A percentile compares a stretch with the other conserved stretches of the same genome.
Conservation (phyloP, 1,284 basidiomycete species). For the Phellopilus nigrolimitatus region DNA sequence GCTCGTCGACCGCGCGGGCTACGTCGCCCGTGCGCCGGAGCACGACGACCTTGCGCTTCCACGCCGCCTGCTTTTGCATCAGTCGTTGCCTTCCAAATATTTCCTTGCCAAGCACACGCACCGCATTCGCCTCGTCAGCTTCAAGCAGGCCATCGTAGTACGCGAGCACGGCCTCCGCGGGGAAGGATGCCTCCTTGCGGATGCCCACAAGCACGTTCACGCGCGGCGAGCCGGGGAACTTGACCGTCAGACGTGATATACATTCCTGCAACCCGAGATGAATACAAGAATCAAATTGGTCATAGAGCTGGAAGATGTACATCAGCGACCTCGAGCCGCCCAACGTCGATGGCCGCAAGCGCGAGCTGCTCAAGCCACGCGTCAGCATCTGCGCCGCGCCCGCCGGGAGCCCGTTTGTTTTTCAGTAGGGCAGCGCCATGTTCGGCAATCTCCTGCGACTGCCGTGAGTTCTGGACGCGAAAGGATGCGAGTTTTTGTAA, state of each 20-base stretch:
- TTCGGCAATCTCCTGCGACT: slow-evolving; percentile 69
- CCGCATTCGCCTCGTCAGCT: slow-evolving; percentile 71
- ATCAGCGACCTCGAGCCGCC: slow-evolving; percentile 74
- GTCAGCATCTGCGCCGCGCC: slow-evolving; percentile 69
- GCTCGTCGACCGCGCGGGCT: slow-evolving; percentile 66
- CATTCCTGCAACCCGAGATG: slow-evolving; percentile 44
- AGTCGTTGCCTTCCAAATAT: not conserved
- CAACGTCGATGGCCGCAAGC: slow-evolving; percentile 82
- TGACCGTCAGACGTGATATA: slow-evolving; percentile 58
- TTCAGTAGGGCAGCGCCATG: slow-evolving; percentile 57
- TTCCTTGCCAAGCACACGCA: slow-evolving; percentile 36
- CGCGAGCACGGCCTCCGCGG: slow-evolving; percentile 54
- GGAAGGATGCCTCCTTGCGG: slow-evolving; percentile 73
- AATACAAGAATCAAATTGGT: not conserved
- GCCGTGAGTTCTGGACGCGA: slow-evolving; percentile 58
- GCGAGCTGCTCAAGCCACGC: slow-evolving; percentile 85
- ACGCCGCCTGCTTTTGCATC: slow-evolving; percentile 51
- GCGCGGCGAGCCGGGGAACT: slow-evolving; percentile 81
- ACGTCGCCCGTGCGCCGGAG: slow-evolving; percentile 55
- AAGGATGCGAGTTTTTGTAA: slow-evolving; percentile 67
- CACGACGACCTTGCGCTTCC: slow-evolving; percentile 82
- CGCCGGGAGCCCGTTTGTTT: slow-evolving; percentile 43
- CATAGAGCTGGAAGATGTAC: slow-evolving; percentile 38
- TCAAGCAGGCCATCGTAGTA: slow-evolving; percentile 69
- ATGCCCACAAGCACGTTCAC: slow-evolving; percentile 84